Conservation (phyloP, 768 basidiomycete genomes). For the Termitomyces eurrhizus region DNA sequence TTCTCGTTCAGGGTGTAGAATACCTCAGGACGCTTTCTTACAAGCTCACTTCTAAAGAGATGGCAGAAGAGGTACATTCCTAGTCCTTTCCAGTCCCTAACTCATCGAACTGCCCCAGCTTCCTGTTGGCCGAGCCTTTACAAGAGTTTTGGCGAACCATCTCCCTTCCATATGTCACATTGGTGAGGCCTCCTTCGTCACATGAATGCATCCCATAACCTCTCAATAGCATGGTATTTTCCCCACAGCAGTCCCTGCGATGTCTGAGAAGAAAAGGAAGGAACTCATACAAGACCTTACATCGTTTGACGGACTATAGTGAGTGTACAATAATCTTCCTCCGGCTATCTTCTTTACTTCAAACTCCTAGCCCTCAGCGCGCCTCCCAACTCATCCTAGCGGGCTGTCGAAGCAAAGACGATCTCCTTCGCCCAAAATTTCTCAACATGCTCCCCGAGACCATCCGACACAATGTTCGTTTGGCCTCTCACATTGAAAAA, state of each 20-base stretch:
- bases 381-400: conserved; percentile 46
- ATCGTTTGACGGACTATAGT: neutral
- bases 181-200: neutral
- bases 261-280: neutral
- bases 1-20: conserved; percentile 1
- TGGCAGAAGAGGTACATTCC: neutral
- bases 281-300: neutral
- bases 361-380: conserved; percentile 22
- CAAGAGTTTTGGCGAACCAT: neutral
- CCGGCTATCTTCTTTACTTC: neutral
- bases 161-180: neutral
- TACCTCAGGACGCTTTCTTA: conserved; percentile 4
- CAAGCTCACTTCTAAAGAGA: conserved; percentile 2
- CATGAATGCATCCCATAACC: neutral
- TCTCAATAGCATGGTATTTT: neutral
- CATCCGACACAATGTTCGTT: conserved; percentile 37
- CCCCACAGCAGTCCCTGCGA: neutral
- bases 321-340: neutral
- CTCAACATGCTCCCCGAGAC: conserved; percentile 30
- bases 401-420: conserved; percentile 42
- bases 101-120: conserved; percentile 21
- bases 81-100: neutral
- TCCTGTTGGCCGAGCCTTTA: neutral
- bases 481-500: conserved; percentile 33
- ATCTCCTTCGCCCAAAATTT: conserved; percentile 37